Conservation (phyloP, 2,329 filamentous ascomycete genomes). For the Samsoniella hepiali region DNA sequence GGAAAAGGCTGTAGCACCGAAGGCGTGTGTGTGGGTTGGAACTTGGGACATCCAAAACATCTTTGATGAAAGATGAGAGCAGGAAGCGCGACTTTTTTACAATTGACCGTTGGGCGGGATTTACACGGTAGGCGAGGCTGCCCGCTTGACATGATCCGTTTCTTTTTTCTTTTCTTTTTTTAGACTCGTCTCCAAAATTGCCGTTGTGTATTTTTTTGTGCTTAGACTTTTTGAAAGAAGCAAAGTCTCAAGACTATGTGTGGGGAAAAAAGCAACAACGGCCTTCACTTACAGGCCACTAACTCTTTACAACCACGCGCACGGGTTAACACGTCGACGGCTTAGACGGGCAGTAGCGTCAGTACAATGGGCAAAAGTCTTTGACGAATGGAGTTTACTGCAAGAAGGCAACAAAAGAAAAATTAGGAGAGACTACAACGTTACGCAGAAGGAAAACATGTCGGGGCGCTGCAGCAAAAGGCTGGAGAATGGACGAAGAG, state of each 20-base stretch:
- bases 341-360: not conserved
- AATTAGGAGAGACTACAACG: not conserved
- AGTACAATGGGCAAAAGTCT: not conserved
- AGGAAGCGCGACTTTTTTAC: conserved; percentile 12
- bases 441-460: not conserved
- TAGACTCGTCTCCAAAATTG: not conserved
- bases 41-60: conserved; percentile 16
- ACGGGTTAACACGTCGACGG: not conserved
- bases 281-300: not conserved
- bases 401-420: not conserved
- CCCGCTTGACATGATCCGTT: not conserved
- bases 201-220: not conserved
- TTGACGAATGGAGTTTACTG: not conserved
- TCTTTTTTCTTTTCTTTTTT: not conserved
- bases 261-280: conserved; percentile 10
- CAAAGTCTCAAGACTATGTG: not conserved
- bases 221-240: conserved; percentile 14
- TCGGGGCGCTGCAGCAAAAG: not conserved
- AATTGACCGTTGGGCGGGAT: not conserved
- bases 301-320: not conserved
- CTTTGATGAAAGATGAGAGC: conserved; percentile 12
- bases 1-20: conserved; percentile 4
- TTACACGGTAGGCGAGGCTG: not conserved
- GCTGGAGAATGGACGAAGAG: not conserved
- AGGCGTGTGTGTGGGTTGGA: conserved; percentile 1